A percentile compares a stretch with the other conserved stretches of the same genome.
phyloP scores from a whole-genome alignment of 108 stramenopile genomes.

The Nitzschia sp. region DNA sequence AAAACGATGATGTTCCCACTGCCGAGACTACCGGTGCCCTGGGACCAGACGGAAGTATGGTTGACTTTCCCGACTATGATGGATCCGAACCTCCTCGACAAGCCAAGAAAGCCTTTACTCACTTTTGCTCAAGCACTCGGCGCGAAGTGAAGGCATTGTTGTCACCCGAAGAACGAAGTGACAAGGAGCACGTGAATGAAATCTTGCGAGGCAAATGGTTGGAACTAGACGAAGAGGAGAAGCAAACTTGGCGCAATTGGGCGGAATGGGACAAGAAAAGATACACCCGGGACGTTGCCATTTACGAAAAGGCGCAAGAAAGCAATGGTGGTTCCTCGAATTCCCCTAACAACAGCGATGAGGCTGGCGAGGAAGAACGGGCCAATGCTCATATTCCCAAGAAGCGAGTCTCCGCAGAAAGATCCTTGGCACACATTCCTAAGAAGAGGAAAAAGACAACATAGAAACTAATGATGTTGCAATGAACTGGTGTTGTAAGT shows the following conservation, averaged over 20 bases:
- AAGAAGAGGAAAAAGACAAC: constrained; percentile 9
- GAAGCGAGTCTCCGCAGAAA: background rate
- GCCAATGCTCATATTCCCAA: constrained; percentile 11
- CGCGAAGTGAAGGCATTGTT: constrained; percentile 72
- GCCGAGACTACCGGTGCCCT: constrained; percentile 55
- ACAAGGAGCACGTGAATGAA: constrained; percentile 73
- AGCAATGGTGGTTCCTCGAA: background rate
- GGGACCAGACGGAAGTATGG: constrained; percentile 66
- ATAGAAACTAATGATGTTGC: background rate
- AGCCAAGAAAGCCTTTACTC: constrained; percentile 79
- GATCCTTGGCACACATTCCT: constrained; percentile 4
- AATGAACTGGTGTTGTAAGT: too few relatives aligned
- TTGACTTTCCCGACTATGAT: constrained; percentile 79
- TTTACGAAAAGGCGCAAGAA: constrained; percentile 17
- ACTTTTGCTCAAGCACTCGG: constrained; percentile 67
- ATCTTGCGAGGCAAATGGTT: constrained; percentile 71
- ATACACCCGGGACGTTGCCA: constrained; percentile 50
- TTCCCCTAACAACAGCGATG: background rate
- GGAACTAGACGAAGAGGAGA: constrained; percentile 60
- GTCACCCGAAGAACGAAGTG: constrained; percentile 50
- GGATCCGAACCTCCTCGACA: constrained; percentile 67
- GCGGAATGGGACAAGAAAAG: constrained; percentile 76
- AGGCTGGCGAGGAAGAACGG: background rate
- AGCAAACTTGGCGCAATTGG: constrained; percentile 69
- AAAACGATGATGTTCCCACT: constrained; percentile 1